Evolutionary conservation across 2,329 filamentous ascomycete species (phyloP).

Genomic region (Sclerotinia borealis): DNA sequence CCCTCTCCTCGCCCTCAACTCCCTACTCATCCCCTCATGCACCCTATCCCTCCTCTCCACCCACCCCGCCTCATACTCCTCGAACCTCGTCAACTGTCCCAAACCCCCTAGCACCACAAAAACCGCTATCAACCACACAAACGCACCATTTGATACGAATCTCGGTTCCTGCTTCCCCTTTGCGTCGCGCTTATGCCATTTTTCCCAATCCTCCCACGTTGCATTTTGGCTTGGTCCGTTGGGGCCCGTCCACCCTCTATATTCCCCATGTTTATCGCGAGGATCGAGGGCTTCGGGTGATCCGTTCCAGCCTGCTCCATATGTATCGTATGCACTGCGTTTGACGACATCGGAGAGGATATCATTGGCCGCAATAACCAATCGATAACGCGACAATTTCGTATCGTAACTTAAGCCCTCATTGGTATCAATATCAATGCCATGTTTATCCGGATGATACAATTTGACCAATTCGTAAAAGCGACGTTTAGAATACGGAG

Average conservation of each 20-base stretch:
- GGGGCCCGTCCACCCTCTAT: slow-evolving; percentile 26
- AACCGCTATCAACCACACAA: slow-evolving; percentile 65
- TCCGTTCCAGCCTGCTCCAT: slow-evolving; percentile 72
- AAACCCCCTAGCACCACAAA: slow-evolving; percentile 65
- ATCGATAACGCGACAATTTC: slow-evolving; percentile 81
- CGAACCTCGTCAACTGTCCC: slow-evolving; percentile 65
- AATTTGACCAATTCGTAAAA: slow-evolving; percentile 93
- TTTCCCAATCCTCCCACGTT: slow-evolving; percentile 98
- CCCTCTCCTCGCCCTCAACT: slow-evolving; percentile 48
- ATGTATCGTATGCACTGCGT: slow-evolving; percentile 74
- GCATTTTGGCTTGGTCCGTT: slow-evolving; percentile 62
- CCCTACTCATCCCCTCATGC: slow-evolving; percentile 60
- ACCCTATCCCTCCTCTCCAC: slow-evolving; percentile 61
- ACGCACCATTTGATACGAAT: slow-evolving; percentile 74
- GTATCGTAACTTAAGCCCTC: slow-evolving; percentile 50
- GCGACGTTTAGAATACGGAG: slow-evolving; percentile 71
- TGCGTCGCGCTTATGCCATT: slow-evolving; percentile 56
- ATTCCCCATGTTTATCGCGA: slow-evolving; percentile 19
- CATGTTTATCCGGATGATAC: slow-evolving; percentile 79
- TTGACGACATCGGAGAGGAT: slow-evolving; percentile 78
- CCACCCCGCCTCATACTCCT: slow-evolving; percentile 53
- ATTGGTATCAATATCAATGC: slow-evolving; percentile 34
- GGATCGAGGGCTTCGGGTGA: slow-evolving; percentile 33
- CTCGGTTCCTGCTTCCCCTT: slow-evolving; percentile 45
- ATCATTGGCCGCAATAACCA: slow-evolving; percentile 81